phyloP scores from a whole-genome alignment of 1,139 yeast species.

The Sugiyamaella pinicola region DNA sequence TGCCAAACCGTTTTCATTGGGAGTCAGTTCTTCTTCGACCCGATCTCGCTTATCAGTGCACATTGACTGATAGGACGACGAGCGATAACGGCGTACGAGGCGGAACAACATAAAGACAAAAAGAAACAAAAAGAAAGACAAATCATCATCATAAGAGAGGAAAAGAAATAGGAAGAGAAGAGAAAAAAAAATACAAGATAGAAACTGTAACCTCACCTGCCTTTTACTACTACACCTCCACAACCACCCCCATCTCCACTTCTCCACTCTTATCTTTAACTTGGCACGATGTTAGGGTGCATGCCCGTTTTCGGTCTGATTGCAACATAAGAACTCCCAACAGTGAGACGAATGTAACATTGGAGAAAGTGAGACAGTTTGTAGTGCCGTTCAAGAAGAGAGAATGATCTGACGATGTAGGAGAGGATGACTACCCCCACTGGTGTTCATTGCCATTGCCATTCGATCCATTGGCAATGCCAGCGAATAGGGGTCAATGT shows the following conservation, averaged over 20 bases:
- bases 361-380: background rate
- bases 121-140: background rate
- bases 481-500: too few species aligned
- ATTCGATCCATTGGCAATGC: too few species aligned
- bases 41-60: constrained; percentile 1
- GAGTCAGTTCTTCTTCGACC: background rate
- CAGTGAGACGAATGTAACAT: constrained; percentile 8
- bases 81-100: background rate
- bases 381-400: too few species aligned
- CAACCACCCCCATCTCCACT: constrained; percentile 3
- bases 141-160: too few species aligned
- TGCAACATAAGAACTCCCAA: constrained; percentile 4
- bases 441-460: too few species aligned
- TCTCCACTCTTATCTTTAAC: background rate
- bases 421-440: too few species aligned
- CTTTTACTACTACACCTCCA: background rate
- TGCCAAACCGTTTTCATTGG: constrained; percentile 13
- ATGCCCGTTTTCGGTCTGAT: background rate
- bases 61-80: constrained; percentile 1
- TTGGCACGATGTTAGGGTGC: constrained; percentile 1
- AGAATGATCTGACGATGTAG: too few species aligned
- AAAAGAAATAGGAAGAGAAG: too few species aligned
- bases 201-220: too few species aligned
- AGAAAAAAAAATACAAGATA: too few species aligned
- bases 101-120: background rate